Base-by-base conservation (phyloP, 768 basidiomycete genomes). In the Rhodotorula toruloides region DNA sequence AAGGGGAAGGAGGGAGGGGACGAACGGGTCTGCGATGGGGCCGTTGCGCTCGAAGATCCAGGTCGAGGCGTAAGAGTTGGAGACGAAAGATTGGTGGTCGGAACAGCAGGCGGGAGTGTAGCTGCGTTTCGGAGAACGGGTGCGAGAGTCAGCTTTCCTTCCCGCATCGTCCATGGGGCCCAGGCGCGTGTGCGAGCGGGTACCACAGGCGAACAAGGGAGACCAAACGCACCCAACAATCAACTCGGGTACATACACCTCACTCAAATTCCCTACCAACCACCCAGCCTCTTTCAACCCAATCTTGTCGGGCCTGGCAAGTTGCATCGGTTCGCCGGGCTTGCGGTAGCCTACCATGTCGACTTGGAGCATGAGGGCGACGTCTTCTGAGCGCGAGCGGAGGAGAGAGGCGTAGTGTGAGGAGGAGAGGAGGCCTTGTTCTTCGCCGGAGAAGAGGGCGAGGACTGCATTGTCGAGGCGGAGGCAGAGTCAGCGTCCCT, bases 381-480 rank as follows among this genome's bases (percentile, higher is more conserved):
- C 64, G 47, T 69, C 63, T 27, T 62, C 54, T 27, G 4, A 34
- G 29, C n/a, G 25, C 1, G 34, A n/a, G 17, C n/a, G 31, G 10
- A 70, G 32, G 29, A 22, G 31, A 32, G 48, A 58, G 4, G 75
- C 75, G 54, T 67, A 72, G 13, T 48, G 67, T 8, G 53, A 40
- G 22, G 62, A 66, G 9, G 73, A 71, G 22, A 72, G 55, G 6
- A 77, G 64, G 9, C 76, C 76, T 58, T 77, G 76, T 54, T 77
- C 76, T 39, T 77, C 76, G 4, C 75, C 73, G 5, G 68, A 61
- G 40, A 75, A 76, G 56, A 73, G 68, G 14, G 64, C 68, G 29
- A 76, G 61, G 25, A 62, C 61, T 53, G 52, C 13, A 4, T 8
- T 0, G 25, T 42, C n/a, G 42, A 17, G 17, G 17, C 12, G 12